Conservation (phyloP, 75 land plant species). For the Chamaecyparis obtusa region DNA sequence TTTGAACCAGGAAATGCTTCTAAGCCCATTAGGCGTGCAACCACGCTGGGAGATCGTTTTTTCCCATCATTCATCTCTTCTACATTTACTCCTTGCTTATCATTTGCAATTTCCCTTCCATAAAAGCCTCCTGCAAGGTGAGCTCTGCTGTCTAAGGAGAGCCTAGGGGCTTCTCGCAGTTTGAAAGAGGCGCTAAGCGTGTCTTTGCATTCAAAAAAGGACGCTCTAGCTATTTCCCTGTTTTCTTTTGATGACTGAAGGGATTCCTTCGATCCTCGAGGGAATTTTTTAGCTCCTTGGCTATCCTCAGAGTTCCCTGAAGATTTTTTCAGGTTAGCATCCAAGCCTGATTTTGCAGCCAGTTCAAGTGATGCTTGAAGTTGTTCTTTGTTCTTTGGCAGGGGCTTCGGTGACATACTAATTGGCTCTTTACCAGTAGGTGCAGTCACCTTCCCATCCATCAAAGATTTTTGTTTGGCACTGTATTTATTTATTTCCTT, state of each 20-base stretch:
- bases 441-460: neutral
- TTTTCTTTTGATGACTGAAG: neutral
- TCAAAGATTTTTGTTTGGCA: neutral
- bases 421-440: constrained; percentile 7
- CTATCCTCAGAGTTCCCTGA: neutral
- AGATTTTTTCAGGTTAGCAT: constrained; percentile 6
- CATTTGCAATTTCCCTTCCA: neutral
- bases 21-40: constrained; percentile 44
- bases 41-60: constrained; percentile 32
- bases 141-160: constrained; percentile 64
- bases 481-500: neutral
- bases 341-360: constrained; percentile 1
- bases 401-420: neutral
- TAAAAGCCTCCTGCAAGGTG: constrained; percentile 20
- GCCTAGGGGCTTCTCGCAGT: constrained; percentile 57
- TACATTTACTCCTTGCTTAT: neutral
- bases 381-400: constrained; percentile 6
- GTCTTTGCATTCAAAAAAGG: constrained; percentile 44
- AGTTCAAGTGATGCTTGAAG: neutral
- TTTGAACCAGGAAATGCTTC: constrained; percentile 27
- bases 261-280: constrained; percentile 6
- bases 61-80: constrained; percentile 15
- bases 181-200: constrained; percentile 40
- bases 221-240: constrained; percentile 5
- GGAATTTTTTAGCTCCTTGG: neutral